phyloP scores from a whole-genome alignment of 179 eudicot genomes.

The Drosera spatulata region DNA sequence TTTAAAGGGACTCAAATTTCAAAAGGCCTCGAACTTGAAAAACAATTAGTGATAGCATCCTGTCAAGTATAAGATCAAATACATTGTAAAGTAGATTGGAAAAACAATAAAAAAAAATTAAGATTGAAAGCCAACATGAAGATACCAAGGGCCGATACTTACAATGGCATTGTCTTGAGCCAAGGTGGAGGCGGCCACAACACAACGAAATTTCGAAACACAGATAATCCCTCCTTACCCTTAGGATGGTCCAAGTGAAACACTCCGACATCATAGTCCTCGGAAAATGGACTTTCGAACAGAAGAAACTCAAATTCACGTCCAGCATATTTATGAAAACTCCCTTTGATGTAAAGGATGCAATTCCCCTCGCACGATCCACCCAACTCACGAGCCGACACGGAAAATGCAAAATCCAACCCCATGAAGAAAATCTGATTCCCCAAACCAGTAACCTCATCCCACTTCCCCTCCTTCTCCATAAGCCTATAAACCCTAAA shows the following conservation, averaged over 20 bases:
- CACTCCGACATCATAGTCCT: constrained; percentile 5
- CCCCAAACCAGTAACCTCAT: constrained; percentile 4
- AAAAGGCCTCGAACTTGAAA: too few relatives aligned
- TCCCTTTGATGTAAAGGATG: neutral
- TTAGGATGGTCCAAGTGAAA: constrained; percentile 7
- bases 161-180: constrained; percentile 10
- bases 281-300: neutral
- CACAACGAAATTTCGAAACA: constrained; percentile 1
- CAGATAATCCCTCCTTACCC: neutral
- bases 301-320: neutral
- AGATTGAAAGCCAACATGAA: too few relatives aligned
- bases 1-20: too few relatives aligned
- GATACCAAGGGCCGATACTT: too few relatives aligned
- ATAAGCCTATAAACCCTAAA: constrained; percentile 3
- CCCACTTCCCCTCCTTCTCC: constrained; percentile 3
- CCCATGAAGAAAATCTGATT: constrained; percentile 8
- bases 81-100: too few relatives aligned
- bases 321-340: constrained; percentile 11
- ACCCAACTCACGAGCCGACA: neutral
- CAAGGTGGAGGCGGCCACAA: constrained; percentile 22
- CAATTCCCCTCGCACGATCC: constrained; percentile 4
- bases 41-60: too few relatives aligned
- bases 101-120: too few relatives aligned
- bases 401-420: constrained; percentile 7
- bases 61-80: too few relatives aligned